A percentile compares a stretch with the other conserved stretches of the same genome.
phyloP scores from a whole-genome alignment of 73 alveolate genomes.

The Tetrahymena borealis region DNA sequence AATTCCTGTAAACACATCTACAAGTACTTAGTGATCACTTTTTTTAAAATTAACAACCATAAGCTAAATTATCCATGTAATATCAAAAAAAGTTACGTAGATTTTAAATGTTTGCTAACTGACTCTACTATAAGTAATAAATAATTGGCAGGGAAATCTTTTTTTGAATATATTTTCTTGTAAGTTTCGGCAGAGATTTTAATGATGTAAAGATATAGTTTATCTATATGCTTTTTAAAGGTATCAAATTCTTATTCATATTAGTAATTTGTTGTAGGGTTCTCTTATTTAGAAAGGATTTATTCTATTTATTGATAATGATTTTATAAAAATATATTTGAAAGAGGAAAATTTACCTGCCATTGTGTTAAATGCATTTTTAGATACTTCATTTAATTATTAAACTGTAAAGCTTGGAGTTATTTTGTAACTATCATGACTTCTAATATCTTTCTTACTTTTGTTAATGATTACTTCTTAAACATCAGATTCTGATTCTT shows the following conservation, averaged over 20 bases:
- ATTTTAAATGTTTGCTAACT: neutral
- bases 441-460: neutral
- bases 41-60: neutral
- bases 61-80: neutral
- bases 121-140: neutral
- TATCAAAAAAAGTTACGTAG: neutral
- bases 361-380: neutral
- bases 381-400: neutral
- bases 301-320: neutral
- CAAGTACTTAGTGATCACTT: neutral
- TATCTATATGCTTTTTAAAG: neutral
- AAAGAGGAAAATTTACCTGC: neutral
- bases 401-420: neutral
- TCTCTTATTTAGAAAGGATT: neutral
- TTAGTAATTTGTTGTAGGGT: neutral
- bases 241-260: neutral
- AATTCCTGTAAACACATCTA: neutral
- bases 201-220: neutral
- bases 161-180: neutral
- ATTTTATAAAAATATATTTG: neutral
- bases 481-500: neutral
- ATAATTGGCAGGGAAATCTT: neutral
- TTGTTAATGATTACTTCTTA: neutral
- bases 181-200: neutral
- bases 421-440: neutral